Percentiles rank a stretch among this genome's conserved stretches.
These are phyloP conservation scores for Allantophomopsis cytisporea DNA, from an alignment of 2,329 filamentous ascomycete genomes.

Conservation along the genomic window DNA sequence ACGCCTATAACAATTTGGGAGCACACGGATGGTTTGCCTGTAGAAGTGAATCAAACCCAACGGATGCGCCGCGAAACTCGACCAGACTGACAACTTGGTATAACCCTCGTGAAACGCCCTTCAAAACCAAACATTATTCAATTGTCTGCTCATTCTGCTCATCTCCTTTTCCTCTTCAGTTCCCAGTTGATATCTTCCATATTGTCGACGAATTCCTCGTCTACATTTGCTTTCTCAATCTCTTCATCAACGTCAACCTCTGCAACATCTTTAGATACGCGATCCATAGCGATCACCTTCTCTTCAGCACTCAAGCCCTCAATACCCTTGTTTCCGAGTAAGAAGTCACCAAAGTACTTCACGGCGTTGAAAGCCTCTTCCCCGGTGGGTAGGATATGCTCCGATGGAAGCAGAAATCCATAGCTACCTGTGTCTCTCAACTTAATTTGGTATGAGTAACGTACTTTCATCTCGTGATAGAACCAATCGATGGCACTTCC, in stretches of 20 bases:
- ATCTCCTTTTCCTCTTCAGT: constrained; percentile 9
- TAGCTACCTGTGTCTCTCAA: constrained; percentile 87
- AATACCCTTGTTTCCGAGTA: constrained; percentile 57
- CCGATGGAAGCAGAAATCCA: constrained; percentile 77
- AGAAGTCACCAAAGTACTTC: constrained; percentile 71
- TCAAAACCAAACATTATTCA: no score
- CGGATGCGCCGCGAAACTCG: no score
- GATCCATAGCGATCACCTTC: neutral
- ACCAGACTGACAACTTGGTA: no score
- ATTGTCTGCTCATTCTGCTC: neutral
- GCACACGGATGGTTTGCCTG: no score
- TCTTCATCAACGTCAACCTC: constrained; percentile 17
- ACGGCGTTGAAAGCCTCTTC: constrained; percentile 77
- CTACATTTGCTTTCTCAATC: constrained; percentile 1
- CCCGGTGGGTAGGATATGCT: constrained; percentile 80
- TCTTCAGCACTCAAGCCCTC: constrained; percentile 25
- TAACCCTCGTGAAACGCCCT: no score
- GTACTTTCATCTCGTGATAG: constrained; percentile 72
- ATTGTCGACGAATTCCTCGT: constrained; percentile 5
- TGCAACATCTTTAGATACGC: neutral
- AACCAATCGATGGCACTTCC: constrained; percentile 92
- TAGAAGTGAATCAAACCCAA: no score
- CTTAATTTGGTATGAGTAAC: constrained; percentile 89
- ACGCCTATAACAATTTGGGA: no score
- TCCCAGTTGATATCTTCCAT: constrained; percentile 12